These are phyloP conservation scores for Suillus clintonianus DNA, from an alignment of 768 basidiomycete species.

Conservation along the genomic window DNA sequence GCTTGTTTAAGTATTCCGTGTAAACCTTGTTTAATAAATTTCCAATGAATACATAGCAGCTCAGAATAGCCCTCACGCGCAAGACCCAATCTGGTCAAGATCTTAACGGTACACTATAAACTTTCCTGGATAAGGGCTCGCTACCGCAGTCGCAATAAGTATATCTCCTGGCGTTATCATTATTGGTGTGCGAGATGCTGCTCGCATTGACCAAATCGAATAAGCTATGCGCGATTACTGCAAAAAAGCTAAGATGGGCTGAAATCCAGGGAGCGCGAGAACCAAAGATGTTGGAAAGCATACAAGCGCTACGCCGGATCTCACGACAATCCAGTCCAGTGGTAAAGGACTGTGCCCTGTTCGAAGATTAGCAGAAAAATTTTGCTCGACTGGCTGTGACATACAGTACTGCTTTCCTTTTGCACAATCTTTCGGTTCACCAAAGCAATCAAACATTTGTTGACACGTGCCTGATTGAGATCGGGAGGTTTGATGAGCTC, in stretches of 20 bases:
- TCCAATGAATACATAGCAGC: background rate
- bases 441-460: slow-evolving; percentile 90
- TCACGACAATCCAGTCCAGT: slow-evolving; percentile 60
- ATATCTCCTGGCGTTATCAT: background rate
- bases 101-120: background rate
- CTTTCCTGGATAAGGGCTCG: background rate
- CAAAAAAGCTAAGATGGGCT: background rate
- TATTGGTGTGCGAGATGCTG: background rate
- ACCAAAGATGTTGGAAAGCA: background rate
- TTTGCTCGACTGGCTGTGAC: slow-evolving; percentile 13
- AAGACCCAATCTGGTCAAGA: background rate
- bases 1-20: background rate
- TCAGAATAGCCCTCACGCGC: background rate
- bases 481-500: slow-evolving; percentile 81
- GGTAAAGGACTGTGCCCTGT: slow-evolving; percentile 68
- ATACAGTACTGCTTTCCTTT: slow-evolving; percentile 68
- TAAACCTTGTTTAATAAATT: background rate
- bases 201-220: background rate
- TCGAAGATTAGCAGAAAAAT: background rate
- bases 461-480: slow-evolving; percentile 86
- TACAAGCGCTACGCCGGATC: background rate
- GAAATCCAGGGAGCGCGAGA: background rate
- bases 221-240: background rate
- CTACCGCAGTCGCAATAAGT: background rate
- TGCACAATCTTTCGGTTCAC: slow-evolving; percentile 83